Percentiles rank a stretch among this genome's conserved stretches.
These are phyloP conservation scores for Cyclotella kingstonii DNA, from an alignment of 108 stramenopile species.

Conservation along the genomic window DNA sequence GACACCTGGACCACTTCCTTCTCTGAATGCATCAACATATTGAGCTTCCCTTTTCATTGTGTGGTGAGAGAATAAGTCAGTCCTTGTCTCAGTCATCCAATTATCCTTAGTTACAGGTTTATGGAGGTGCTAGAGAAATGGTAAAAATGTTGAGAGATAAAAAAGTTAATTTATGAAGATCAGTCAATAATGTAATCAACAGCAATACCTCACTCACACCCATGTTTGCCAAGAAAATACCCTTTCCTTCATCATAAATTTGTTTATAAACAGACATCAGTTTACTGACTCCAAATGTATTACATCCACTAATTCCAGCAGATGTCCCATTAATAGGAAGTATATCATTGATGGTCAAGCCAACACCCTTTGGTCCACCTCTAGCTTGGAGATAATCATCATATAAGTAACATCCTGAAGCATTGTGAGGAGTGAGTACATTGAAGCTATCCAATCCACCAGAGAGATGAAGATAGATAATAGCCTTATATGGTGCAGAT, in stretches of 20 bases:
- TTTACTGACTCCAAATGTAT: constrained; percentile 48
- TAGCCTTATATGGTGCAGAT: constrained; percentile 40
- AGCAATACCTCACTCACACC: constrained; percentile 7
- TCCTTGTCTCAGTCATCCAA: constrained; percentile 40
- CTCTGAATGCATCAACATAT: constrained; percentile 38
- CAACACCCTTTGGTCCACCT: constrained; percentile 31
- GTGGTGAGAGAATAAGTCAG: constrained; percentile 39
- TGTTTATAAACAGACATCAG: constrained; percentile 24
- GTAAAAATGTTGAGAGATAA: not conserved
- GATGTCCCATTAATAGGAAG: constrained; percentile 40
- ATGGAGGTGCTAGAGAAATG: constrained; percentile 18
- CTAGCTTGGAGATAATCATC: constrained; percentile 39
- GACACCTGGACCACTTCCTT: constrained; percentile 37
- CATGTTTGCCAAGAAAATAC: constrained; percentile 46
- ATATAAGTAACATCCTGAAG: constrained; percentile 19
- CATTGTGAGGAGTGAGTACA: constrained; percentile 34
- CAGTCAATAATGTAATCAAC: not conserved
- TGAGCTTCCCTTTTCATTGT: constrained; percentile 30
- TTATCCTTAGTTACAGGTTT: constrained; percentile 39
- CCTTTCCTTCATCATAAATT: constrained; percentile 48
- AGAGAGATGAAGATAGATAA: constrained; percentile 37
- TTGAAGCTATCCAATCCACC: constrained; percentile 54
- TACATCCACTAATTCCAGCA: constrained; percentile 37
- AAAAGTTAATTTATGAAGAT: not conserved
- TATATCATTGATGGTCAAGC: constrained; percentile 25